Percentiles rank a stretch among this genome's conserved stretches.
Conservation (phyloP, 768 basidiomycete species). For the Pleurotus djamor region DNA sequence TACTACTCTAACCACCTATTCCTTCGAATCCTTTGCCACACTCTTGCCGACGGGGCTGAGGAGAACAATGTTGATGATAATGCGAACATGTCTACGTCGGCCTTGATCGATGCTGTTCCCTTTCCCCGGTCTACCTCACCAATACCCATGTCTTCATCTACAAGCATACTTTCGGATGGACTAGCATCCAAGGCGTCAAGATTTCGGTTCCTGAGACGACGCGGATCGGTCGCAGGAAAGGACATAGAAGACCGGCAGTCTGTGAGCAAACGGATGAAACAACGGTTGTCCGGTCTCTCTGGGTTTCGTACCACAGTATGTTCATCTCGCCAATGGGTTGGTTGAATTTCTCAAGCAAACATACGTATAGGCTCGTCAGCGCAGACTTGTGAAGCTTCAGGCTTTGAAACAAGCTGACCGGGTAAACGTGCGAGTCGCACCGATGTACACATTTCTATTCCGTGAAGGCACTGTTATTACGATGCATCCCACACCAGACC, state of each 20-base stretch:
- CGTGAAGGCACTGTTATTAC: constrained; percentile 67
- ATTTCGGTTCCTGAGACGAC: not conserved
- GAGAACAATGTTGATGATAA: constrained; percentile 6
- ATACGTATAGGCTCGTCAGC: constrained; percentile 15
- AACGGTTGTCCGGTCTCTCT: not conserved
- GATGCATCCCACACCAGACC: constrained; percentile 41
- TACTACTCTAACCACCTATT: constrained; percentile 60
- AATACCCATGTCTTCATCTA: constrained; percentile 19
- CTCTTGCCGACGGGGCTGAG: constrained; percentile 21
- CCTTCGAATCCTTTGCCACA: constrained; percentile 55
- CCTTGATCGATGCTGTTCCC: constrained; percentile 17
- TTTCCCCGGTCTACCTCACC: constrained; percentile 32
- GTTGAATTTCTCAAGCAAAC: not conserved
- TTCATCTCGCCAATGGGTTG: too few species aligned
- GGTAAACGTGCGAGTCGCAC: constrained; percentile 52
- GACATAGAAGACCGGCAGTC: not conserved
- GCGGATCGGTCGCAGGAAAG: too few species aligned
- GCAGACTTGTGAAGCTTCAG: constrained; percentile 20
- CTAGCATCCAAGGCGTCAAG: not conserved
- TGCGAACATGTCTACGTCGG: constrained; percentile 16
- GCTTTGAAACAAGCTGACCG: constrained; percentile 45
- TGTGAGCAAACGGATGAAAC: not conserved
- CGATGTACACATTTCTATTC: constrained; percentile 65
- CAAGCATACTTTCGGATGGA: not conserved
- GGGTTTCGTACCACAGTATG: not conserved